Evolutionary conservation across 768 basidiomycete species (phyloP), one percentile per base, ranked within the genome.

Genomic region (Lactarius psammicola): DNA sequence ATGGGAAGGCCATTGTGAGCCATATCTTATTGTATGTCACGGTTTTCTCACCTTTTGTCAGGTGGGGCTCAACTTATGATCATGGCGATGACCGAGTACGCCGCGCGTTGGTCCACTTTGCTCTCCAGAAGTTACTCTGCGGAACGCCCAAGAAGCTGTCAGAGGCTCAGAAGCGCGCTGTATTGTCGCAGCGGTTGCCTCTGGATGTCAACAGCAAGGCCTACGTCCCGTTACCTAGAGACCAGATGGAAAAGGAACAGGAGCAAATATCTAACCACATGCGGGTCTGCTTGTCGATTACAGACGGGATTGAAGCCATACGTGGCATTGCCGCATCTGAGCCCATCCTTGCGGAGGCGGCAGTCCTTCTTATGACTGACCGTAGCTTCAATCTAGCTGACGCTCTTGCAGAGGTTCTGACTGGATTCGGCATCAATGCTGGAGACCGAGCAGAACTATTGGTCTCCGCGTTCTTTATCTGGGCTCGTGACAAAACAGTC

Each of bases 211-310:
- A 51, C 20, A 23, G 49, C 26, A 51, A 6, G 49, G 9, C 8
- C 8, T 51, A 51, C 49, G 17, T 15, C 8, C n/a, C n/a, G 3
- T 28, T n/a, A 49, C 46, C 18, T 10, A 8, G 20, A 20, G 6
- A 26, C 20, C 20, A 20, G 2, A 11, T 15, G 18, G 46, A 49
- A 20, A 49, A 49, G 17, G 46, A 20, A 26, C 46, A 49, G 7
- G 46, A 49, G n/a, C 56, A 57, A 38, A 20, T 57, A 33, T 28
- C 30, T 28, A 57, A 33, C 56, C 56, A 57, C 56, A 57, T 57
- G 56, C 56, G 56, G 15, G 20, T 57, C 56, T 57, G 56, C 30
- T 2, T 57, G 31, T n/a, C 28, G 30, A 17, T 57, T 20, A 13
- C 15, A 8, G 26, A 57, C 20, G 56, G 34, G 13, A 26, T 26